Percentiles rank a stretch among this genome's conserved stretches.
phyloP scores from a whole-genome alignment of 495 filamentous ascomycete genomes.

The Halenospora varia region DNA sequence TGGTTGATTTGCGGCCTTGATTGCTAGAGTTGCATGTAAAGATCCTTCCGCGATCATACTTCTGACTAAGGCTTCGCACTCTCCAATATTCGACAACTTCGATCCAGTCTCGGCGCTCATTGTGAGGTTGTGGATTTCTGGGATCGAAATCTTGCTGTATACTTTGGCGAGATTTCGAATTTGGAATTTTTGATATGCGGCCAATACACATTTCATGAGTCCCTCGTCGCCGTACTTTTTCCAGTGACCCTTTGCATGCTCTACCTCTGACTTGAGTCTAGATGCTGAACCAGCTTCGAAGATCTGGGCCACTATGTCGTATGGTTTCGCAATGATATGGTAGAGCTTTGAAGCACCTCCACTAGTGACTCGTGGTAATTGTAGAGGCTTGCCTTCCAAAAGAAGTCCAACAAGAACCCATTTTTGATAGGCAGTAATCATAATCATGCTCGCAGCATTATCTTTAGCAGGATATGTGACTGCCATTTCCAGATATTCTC shows the following conservation, averaged over 20 bases:
- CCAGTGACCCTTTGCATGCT: constrained; percentile 55
- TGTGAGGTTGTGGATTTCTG: constrained; percentile 44
- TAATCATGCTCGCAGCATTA: constrained; percentile 62
- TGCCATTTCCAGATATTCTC: constrained; percentile 64
- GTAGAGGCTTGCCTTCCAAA: constrained; percentile 57
- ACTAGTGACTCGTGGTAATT: constrained; percentile 34
- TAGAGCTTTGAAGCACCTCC: constrained; percentile 51
- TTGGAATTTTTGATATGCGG: constrained; percentile 46
- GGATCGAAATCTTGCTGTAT: constrained; percentile 48
- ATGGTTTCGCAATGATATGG: constrained; percentile 60
- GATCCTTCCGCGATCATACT: constrained; percentile 55
- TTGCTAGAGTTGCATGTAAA: constrained; percentile 51
- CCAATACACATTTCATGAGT: constrained; percentile 42
- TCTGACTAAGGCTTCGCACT: constrained; percentile 40
- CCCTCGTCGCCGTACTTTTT: constrained; percentile 45
- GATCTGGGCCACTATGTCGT: constrained; percentile 60
- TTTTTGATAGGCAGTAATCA: constrained; percentile 91
- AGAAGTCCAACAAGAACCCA: constrained; percentile 80
- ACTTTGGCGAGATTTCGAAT: constrained; percentile 39
- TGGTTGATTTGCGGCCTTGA: constrained; percentile 34
- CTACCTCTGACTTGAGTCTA: constrained; percentile 54
- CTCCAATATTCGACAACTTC: constrained; percentile 45
- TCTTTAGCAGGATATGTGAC: constrained; percentile 59
- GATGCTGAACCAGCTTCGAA: constrained; percentile 59
- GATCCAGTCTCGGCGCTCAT: constrained; percentile 43